Percentiles rank a stretch among this genome's conserved stretches.
phyloP scores from a whole-genome alignment of 352 stramenopile genomes.

The Globisporangium orthogonon region DNA sequence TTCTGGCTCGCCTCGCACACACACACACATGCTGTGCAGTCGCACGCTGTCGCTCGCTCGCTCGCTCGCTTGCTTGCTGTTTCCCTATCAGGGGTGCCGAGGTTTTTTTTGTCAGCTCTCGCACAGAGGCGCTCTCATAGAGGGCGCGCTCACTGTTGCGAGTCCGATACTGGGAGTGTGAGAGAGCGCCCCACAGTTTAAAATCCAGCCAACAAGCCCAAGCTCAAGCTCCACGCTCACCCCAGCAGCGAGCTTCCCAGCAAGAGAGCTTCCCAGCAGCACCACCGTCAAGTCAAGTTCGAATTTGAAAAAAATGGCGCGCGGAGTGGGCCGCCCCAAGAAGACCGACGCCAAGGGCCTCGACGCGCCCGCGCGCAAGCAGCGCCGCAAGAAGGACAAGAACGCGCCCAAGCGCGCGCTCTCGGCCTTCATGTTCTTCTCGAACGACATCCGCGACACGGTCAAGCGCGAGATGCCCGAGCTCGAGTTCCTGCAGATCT shows the following conservation, averaged over 20 bases:
- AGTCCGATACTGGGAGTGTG: constrained; percentile 11
- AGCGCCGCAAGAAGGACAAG: constrained; percentile 90
- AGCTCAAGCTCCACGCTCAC: not conserved
- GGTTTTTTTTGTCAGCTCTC: constrained; percentile 11
- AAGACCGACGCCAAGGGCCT: constrained; percentile 38
- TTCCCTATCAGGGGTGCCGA: constrained; percentile 13
- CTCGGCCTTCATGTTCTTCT: constrained; percentile 91
- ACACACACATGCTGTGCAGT: not conserved
- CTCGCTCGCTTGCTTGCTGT: not conserved
- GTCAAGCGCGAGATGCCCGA: constrained; percentile 87
- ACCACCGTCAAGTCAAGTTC: constrained; percentile 21
- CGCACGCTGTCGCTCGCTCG: not conserved
- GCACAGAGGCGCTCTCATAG: too few relatives aligned
- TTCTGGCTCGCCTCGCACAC: constrained; percentile 1
- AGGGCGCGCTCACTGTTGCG: not conserved
- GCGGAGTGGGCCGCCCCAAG: constrained; percentile 60
- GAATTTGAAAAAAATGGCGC: constrained; percentile 44
- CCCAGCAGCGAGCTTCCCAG: not conserved
- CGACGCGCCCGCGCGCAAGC: constrained; percentile 62
- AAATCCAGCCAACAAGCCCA: constrained; percentile 40
- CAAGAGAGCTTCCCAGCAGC: not conserved
- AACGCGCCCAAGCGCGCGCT: constrained; percentile 87
- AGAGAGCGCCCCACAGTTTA: constrained; percentile 43
- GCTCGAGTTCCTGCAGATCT: constrained; percentile 80
- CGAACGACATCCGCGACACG: constrained; percentile 84